Percentiles rank a stretch among this genome's conserved stretches.
Conservation (phyloP, 495 filamentous ascomycete species). For the Hypoxylon lienhwacheense region DNA sequence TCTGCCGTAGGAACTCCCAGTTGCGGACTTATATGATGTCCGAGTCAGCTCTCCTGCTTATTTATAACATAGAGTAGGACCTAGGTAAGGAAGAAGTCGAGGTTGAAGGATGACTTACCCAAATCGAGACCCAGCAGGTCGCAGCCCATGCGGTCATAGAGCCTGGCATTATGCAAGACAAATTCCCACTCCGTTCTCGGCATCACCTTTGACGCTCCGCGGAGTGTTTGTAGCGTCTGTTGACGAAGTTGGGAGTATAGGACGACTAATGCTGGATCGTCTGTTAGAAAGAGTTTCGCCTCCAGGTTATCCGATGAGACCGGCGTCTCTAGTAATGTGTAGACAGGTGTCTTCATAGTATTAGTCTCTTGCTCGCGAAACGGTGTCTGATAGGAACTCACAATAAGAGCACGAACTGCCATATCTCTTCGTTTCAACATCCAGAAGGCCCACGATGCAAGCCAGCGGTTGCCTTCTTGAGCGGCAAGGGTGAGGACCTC, state of each 20-base stretch:
- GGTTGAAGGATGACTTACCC: slow-evolving; percentile 41
- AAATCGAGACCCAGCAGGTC: slow-evolving; percentile 88
- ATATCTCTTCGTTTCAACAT: slow-evolving; percentile 81
- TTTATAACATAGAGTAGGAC: not conserved
- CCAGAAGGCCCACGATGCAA: slow-evolving; percentile 95
- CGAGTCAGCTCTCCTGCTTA: not conserved
- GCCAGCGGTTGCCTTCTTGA: slow-evolving; percentile 85
- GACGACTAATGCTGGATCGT: slow-evolving; percentile 85
- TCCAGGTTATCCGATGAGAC: slow-evolving; percentile 60
- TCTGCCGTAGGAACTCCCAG: slow-evolving; percentile 77
- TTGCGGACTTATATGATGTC: slow-evolving; percentile 57
- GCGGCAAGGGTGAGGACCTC: slow-evolving; percentile 77
- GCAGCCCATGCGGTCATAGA: slow-evolving; percentile 95
- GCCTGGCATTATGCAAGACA: slow-evolving; percentile 80
- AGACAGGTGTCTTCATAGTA: slow-evolving; percentile 66
- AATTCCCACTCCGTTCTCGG: slow-evolving; percentile 85
- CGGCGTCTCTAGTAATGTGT: slow-evolving; percentile 65
- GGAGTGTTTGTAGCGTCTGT: slow-evolving; percentile 81
- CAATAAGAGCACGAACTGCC: slow-evolving; percentile 82
- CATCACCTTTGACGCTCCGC: slow-evolving; percentile 79
- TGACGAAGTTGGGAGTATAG: slow-evolving; percentile 86
- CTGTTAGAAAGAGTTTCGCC: slow-evolving; percentile 78
- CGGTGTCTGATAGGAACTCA: slow-evolving; percentile 36
- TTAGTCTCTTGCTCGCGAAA: slow-evolving; percentile 20
- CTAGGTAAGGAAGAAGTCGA: not conserved